Evolutionary conservation across 345 rosid genomes (phyloP), one percentile per base, ranked within the genome.

Genomic region (Eucalyptus sideroxylon): DNA sequence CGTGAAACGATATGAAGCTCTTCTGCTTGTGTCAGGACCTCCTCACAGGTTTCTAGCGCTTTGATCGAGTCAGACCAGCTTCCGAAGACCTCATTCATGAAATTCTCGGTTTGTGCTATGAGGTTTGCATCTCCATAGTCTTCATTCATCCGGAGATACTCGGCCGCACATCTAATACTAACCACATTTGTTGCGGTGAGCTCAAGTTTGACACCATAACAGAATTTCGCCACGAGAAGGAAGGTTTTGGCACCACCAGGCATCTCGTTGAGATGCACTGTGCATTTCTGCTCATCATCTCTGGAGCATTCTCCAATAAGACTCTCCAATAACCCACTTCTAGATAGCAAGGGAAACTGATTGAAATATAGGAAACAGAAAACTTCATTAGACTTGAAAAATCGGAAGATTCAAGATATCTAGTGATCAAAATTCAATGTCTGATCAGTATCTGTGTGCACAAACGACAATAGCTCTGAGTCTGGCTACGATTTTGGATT

Each of bases 261-360:
- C 31, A 96, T 89, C 89, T 96, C 96, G 86, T 94, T 95, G 81
- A 98, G 96, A 89, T 92, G 94, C 86, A 97, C 88, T 50, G 89
- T 83, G 89, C 95, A 90, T 65, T 92, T 93, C 50, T 91, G 92
- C 86, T 92, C 96, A 24, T 91, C 91, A 65, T 91, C 91, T 21
- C 50, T 86, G 5, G 96, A 90, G 31, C 85, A 88, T 86, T 94
- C 94, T 88, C 91, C 94, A 6, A 95, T 95, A 23, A 93, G 93
- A 86, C 90, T 89, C 91, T 93, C 97, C 40, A 98, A 92, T 40
- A 95, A 92, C 88, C 94, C 93, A 91, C 99, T 98, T 94, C 97
- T 94, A 27, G 99, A 97, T 80, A 98, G 93, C 95, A 98, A 89
- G 2, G 99, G 99, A 90, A 96, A 98, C 99, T 97, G 92, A 50